Conservation (phyloP, 768 basidiomycete species). For the Naganishia kalamii region DNA sequence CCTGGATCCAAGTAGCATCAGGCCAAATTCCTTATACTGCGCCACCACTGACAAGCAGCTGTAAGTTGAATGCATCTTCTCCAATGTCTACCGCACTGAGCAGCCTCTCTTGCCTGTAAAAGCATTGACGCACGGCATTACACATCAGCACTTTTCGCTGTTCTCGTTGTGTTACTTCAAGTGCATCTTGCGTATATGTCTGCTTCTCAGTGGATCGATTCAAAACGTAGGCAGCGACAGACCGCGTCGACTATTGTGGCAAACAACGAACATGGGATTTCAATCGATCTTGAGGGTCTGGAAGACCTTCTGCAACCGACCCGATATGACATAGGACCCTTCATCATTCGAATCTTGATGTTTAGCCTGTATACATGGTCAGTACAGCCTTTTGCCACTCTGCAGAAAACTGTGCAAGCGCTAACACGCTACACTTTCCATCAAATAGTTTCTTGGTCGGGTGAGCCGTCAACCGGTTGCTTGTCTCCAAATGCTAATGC, state of each 20-base stretch:
- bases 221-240: neutral
- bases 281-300: conserved; percentile 2
- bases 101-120: neutral
- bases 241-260: neutral
- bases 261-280: conserved; percentile 6
- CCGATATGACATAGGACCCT: conserved; percentile 1
- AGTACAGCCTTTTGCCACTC: neutral
- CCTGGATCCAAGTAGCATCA: neutral
- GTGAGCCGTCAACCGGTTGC: neutral
- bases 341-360: neutral
- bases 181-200: conserved; percentile 10
- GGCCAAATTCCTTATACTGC: conserved; percentile 7
- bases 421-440: neutral
- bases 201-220: neutral
- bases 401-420: neutral
- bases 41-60: neutral
- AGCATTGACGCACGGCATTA: conserved; percentile 5
- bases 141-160: neutral
- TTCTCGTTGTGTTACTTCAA: neutral
- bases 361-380: neutral
- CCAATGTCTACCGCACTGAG: too few species aligned
- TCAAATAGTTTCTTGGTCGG: neutral
- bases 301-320: conserved; percentile 2
- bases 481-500: neutral
- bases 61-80: neutral